Conservation (phyloP, 768 basidiomycete genomes). For the Termitomyces sp. region DNA sequence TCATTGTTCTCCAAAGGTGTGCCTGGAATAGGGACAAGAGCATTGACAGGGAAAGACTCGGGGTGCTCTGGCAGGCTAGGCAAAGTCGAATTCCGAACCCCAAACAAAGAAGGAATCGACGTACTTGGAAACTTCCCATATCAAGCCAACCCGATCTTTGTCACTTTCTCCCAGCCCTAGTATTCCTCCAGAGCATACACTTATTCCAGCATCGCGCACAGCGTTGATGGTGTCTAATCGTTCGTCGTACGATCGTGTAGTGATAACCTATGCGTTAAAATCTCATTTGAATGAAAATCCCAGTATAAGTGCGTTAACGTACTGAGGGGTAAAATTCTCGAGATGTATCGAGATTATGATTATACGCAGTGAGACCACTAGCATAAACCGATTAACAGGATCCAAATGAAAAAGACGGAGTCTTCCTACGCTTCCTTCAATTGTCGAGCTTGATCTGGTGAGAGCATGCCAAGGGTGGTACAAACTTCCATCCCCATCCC, state of each 20-base stretch:
- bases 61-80: constrained; percentile 89
- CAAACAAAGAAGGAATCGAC: constrained; percentile 19
- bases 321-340: constrained; percentile 94
- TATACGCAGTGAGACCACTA: constrained; percentile 93
- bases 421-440: constrained; percentile 85
- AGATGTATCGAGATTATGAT: constrained; percentile 98
- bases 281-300: background rate
- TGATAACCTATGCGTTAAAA: constrained; percentile 67
- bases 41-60: constrained; percentile 99
- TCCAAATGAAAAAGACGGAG: background rate
- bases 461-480: constrained; percentile 96
- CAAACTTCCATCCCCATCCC: constrained; percentile 99
- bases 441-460: constrained; percentile 85
- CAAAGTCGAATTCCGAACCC: constrained; percentile 10
- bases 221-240: constrained; percentile 84
- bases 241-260: constrained; percentile 91
- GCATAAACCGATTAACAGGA: constrained; percentile 5
- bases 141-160: constrained; percentile 85
- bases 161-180: constrained; percentile 91
- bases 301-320: constrained; percentile 11
- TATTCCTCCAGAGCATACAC: constrained; percentile 96
- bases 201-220: constrained; percentile 93
- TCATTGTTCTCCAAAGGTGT: constrained; percentile 92
- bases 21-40: constrained; percentile 91
- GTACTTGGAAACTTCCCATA: constrained; percentile 89